Evolutionary conservation across 768 basidiomycete genomes (phyloP).

Genomic region (Pulveroboletus sp.): DNA sequence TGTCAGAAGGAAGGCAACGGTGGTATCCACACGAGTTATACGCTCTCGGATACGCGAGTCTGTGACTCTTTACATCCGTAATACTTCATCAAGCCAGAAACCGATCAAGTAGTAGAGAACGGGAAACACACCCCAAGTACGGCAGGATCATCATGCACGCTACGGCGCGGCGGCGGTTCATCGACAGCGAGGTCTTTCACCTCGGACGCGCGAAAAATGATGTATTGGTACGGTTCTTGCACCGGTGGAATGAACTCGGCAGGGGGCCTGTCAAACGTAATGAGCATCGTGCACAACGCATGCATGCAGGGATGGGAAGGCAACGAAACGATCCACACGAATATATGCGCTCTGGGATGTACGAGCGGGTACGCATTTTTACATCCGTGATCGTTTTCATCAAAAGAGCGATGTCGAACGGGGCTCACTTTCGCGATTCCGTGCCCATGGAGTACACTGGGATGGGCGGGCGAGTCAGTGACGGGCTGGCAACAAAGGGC

Average conservation of each 20-base stretch:
- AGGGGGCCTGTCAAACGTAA: constrained; percentile 48
- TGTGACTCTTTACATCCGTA: constrained; percentile 43
- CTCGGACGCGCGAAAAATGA: constrained; percentile 87
- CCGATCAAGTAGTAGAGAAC: constrained; percentile 8
- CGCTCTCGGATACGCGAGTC: constrained; percentile 41
- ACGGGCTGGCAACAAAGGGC: neutral
- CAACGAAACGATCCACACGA: constrained; percentile 61
- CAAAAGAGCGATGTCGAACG: neutral
- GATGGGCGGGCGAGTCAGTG: neutral
- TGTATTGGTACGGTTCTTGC: constrained; percentile 81
- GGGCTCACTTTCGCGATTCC: constrained; percentile 69
- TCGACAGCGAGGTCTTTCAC: constrained; percentile 88
- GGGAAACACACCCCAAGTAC: constrained; percentile 76
- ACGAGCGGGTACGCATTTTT: constrained; percentile 36
- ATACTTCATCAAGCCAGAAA: constrained; percentile 36
- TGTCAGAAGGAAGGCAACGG: constrained; percentile 64
- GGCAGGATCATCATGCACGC: constrained; percentile 80
- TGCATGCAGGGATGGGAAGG: constrained; percentile 56
- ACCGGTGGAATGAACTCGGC: constrained; percentile 80
- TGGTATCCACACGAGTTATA: constrained; percentile 46
- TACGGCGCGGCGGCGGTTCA: constrained; percentile 54
- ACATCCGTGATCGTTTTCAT: constrained; percentile 41
- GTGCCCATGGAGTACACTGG: constrained; percentile 85
- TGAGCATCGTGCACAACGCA: constrained; percentile 20
- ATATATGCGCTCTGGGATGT: constrained; percentile 42